phyloP scores from a whole-genome alignment of 139 green algal species.

The Coelastrella sp. region DNA sequence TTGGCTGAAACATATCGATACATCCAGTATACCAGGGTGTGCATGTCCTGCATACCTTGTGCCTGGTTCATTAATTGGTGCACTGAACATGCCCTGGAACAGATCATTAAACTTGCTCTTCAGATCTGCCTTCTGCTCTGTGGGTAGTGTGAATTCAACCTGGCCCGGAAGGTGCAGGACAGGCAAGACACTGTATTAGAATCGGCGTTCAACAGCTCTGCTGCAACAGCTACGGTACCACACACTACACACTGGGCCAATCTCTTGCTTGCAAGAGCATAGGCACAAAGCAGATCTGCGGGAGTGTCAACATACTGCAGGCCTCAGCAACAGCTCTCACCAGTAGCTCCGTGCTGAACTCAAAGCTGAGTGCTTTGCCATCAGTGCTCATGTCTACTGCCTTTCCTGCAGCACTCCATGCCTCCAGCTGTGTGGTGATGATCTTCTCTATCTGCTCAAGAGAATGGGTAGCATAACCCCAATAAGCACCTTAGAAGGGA shows the following conservation, averaged over 20 bases:
- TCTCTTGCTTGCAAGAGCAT: too few species aligned
- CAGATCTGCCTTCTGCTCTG: constrained; percentile 14
- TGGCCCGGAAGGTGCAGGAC: too few species aligned
- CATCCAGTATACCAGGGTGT: too few species aligned
- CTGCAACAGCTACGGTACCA: too few species aligned
- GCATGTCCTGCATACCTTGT: not conserved
- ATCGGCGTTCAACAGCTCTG: too few species aligned
- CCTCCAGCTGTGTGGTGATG: constrained; percentile 14
- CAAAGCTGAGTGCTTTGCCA: not conserved
- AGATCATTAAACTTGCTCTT: not conserved
- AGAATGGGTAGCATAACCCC: too few species aligned
- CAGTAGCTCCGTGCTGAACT: constrained; percentile 42
- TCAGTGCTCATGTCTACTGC: constrained; percentile 2
- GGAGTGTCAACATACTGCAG: not conserved
- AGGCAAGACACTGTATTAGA: too few species aligned
- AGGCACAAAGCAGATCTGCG: too few species aligned
- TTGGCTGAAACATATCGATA: too few species aligned
- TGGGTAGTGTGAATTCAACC: constrained; percentile 35
- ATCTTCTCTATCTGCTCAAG: constrained; percentile 14
- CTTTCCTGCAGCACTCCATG: not conserved
- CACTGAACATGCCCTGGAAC: constrained; percentile 35
- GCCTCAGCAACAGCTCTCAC: not conserved
- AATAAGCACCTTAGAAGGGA: too few species aligned
- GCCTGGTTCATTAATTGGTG: constrained; percentile 12
- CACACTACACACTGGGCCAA: too few species aligned